phyloP scores from a whole-genome alignment of 2,329 filamentous ascomycete genomes.

The Verticillium alfalfae region DNA sequence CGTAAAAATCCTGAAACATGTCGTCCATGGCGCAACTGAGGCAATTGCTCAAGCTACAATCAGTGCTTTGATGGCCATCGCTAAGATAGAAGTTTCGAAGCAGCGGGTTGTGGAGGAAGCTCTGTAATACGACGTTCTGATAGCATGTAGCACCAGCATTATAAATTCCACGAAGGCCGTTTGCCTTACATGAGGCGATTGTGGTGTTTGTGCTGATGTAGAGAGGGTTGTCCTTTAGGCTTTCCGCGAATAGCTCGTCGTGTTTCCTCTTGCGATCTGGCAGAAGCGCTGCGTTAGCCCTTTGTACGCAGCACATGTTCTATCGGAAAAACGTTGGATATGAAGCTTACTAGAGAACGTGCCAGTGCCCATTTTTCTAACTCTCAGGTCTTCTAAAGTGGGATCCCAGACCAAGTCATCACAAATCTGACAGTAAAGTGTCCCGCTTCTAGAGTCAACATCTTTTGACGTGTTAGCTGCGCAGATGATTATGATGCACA shows the following conservation, averaged over 20 bases:
- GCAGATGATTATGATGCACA: not conserved
- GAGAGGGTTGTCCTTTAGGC: conserved; percentile 57
- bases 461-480: conserved; percentile 41
- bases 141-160: conserved; percentile 99
- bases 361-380: conserved; percentile 63
- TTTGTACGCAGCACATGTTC: too few species aligned
- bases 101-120: conserved; percentile 87
- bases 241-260: conserved; percentile 62
- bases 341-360: conserved; percentile 53
- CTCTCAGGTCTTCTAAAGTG: conserved; percentile 68
- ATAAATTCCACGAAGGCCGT: conserved; percentile 85
- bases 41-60: conserved; percentile 61
- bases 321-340: too few species aligned
- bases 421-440: conserved; percentile 76
- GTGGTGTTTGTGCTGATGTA: conserved; percentile 76
- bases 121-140: conserved; percentile 93
- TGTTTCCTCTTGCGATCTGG: conserved; percentile 68
- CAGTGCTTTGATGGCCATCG: conserved; percentile 76
- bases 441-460: conserved; percentile 70
- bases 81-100: conserved; percentile 88
- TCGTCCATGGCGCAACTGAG: conserved; percentile 68
- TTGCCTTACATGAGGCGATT: conserved; percentile 75
- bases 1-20: conserved; percentile 68
- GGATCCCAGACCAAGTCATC: conserved; percentile 80
- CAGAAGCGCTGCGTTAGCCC: not conserved